Conservation (phyloP, 2,329 filamentous ascomycete genomes). For the Chaetomiaceae sp. region DNA sequence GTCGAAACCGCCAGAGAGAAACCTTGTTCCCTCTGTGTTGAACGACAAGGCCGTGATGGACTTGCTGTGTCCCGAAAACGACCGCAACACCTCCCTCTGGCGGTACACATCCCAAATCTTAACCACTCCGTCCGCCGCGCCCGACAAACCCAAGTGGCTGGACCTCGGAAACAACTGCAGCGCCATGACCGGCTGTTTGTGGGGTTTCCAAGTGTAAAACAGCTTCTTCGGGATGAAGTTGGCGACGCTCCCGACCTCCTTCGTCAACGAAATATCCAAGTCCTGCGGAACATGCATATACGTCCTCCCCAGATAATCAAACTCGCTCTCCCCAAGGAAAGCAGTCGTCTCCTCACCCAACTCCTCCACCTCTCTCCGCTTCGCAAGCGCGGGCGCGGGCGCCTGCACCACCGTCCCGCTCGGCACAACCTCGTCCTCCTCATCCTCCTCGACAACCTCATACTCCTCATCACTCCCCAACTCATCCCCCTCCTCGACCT, state of each 20-base stretch:
- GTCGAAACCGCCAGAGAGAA: slow-evolving; percentile 89
- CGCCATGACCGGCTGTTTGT: slow-evolving; percentile 79
- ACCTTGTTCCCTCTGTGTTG: slow-evolving; percentile 74
- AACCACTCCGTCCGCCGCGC: slow-evolving; percentile 84
- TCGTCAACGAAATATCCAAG: slow-evolving; percentile 76
- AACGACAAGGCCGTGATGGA: slow-evolving; percentile 87
- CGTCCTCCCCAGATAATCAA: slow-evolving; percentile 90
- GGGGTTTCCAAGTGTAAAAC: slow-evolving; percentile 82
- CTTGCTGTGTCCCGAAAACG: slow-evolving; percentile 88
- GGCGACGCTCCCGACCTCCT: slow-evolving; percentile 72
- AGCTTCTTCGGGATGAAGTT: slow-evolving; percentile 96
- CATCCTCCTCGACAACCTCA: slow-evolving; percentile 66
- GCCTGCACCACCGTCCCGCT: slow-evolving; percentile 59
- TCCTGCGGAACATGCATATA: slow-evolving; percentile 98
- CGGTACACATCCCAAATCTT: slow-evolving; percentile 97
- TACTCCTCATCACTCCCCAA: slow-evolving; percentile 76
- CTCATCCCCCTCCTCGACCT: slow-evolving; percentile 64
- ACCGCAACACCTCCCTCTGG: slow-evolving; percentile 77
- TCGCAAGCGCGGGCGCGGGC: slow-evolving; percentile 48
- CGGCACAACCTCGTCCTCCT: slow-evolving; percentile 64
- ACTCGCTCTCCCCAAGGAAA: slow-evolving; percentile 78
- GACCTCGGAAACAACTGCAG: slow-evolving; percentile 84
- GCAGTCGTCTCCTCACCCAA: slow-evolving; percentile 72
- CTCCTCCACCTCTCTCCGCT: slow-evolving; percentile 54
- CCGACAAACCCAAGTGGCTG: slow-evolving; percentile 83